Evolutionary conservation across 1,139 yeast genomes (phyloP), one percentile per base, ranked within the genome.

Genomic region (Kurtzmaniella quercitrusa): DNA sequence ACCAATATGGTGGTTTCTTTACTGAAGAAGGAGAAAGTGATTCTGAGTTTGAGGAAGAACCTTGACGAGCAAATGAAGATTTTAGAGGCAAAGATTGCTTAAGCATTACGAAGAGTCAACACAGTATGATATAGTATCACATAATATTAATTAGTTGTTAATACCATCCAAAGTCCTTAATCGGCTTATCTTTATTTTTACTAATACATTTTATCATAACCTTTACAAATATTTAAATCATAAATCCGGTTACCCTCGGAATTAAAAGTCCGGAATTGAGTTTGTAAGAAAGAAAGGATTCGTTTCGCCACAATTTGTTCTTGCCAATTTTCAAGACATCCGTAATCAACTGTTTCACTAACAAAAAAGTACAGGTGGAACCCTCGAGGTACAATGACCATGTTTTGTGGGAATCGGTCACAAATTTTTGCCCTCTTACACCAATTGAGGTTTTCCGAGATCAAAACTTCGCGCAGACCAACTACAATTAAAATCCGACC

Each of bases 401-500:
- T 19, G 12, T 31, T 29, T 12, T 39, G 34, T 3, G 41, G 41
- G 18, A 21, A 19, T 5, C 16, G 29, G n/a, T 39, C 16, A 14
- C 12, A n/a, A 5, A 39, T 16, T 7, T 18, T 19, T 10, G 41
- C 41, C 10, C 31, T 17, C 12, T 29, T 8, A 18, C 41, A 39
- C 41, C 41, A 39, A 15, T 17, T 16, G 14, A 39, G 19, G 25
- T 39, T 39, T 31, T 39, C 65, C 38, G 61, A 63, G 37, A 63
- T 53, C 39, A 72, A 59, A 5, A 66, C 59, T 52, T 72, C 77
- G 38, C 67, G 50, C 43, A 63, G 74, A 17, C 79, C 79, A 49
- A 60, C 62, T 21, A 68, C 57, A 29, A 60, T 50, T n/a, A 67
- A 43, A 11, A 65, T 52, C 15, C 58, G 56, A 2, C 62, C 63